These are phyloP conservation scores for Euptelea pleiosperma DNA, from an alignment of 164 flowering plant species.

Conservation along the genomic window DNA sequence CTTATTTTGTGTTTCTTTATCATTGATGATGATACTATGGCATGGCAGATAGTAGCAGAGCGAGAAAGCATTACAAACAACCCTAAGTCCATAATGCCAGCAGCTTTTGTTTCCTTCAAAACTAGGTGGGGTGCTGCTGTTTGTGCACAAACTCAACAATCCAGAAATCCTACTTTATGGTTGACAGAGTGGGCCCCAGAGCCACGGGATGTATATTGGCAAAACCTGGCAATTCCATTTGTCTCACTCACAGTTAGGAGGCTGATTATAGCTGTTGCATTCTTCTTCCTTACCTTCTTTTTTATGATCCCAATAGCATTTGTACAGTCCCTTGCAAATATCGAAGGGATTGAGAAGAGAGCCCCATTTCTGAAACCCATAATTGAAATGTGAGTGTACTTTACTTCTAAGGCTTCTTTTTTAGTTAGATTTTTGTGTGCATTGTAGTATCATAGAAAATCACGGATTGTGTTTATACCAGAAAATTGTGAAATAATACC, in stretches of 20 bases:
- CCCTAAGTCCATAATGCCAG: slow-evolving; percentile 68
- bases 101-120: slow-evolving; percentile 90
- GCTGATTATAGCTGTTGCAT: slow-evolving; percentile 63
- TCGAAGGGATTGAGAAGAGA: slow-evolving; percentile 71
- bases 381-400: slow-evolving; percentile 31
- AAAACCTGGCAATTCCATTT: slow-evolving; percentile 76
- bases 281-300: slow-evolving; percentile 87
- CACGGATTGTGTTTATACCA: too few species aligned
- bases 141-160: slow-evolving; percentile 91
- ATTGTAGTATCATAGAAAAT: too few species aligned
- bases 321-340: slow-evolving; percentile 85
- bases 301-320: slow-evolving; percentile 89
- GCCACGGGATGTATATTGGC: slow-evolving; percentile 89
- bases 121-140: slow-evolving; percentile 92
- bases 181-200: slow-evolving; percentile 95
- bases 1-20: not conserved
- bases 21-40: not conserved
- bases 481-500: too few species aligned
- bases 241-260: slow-evolving; percentile 68
- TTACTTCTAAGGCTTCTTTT: not conserved
- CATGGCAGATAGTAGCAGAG: slow-evolving; percentile 50
- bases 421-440: not conserved
- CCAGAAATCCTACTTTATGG: slow-evolving; percentile 85
- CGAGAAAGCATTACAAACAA: slow-evolving; percentile 37
- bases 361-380: slow-evolving; percentile 64